Evolutionary conservation across 768 basidiomycete genomes (phyloP).

Genomic region (Macrolepiota fuliginosa): DNA sequence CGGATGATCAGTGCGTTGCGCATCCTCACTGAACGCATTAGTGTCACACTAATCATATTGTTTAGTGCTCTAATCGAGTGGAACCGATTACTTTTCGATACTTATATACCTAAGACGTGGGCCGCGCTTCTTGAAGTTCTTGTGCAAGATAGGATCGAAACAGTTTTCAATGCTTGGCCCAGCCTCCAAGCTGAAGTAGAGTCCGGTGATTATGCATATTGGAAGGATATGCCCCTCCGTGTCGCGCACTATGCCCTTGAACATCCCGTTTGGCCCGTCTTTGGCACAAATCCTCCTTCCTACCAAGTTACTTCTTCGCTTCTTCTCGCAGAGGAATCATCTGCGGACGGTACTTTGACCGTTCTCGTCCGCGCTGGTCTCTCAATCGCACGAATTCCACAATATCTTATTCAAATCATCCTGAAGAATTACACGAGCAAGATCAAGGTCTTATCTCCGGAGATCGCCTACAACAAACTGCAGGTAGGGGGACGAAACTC

Average conservation of each 20-base stretch:
- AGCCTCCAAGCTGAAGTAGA: constrained; percentile 25
- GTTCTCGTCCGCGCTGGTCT: constrained; percentile 33
- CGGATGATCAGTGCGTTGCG: constrained; percentile 38
- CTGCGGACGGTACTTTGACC: constrained; percentile 20
- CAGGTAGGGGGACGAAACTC: constrained; percentile 26
- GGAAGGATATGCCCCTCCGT: constrained; percentile 28
- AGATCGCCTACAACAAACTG: constrained; percentile 25
- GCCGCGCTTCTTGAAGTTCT: constrained; percentile 30
- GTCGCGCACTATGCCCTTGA: constrained; percentile 27
- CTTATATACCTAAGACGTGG: constrained; percentile 45
- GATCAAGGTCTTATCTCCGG: constrained; percentile 22
- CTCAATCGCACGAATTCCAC: constrained; percentile 32
- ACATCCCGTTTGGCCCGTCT: constrained; percentile 33
- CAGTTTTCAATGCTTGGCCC: constrained; percentile 42
- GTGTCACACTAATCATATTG: neutral
- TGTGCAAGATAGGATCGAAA: constrained; percentile 16
- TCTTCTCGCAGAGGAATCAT: constrained; percentile 25
- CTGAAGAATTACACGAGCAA: constrained; percentile 8
- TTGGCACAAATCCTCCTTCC: constrained; percentile 10
- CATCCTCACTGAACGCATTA: neutral
- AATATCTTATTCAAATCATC: constrained; percentile 29
- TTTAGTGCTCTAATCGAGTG: constrained; percentile 43
- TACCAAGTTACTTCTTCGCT: constrained; percentile 3
- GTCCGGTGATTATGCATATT: constrained; percentile 39
- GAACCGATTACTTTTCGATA: constrained; percentile 44